phyloP scores from a whole-genome alignment of 495 filamentous ascomycete species.

The Penicillium steckii region DNA sequence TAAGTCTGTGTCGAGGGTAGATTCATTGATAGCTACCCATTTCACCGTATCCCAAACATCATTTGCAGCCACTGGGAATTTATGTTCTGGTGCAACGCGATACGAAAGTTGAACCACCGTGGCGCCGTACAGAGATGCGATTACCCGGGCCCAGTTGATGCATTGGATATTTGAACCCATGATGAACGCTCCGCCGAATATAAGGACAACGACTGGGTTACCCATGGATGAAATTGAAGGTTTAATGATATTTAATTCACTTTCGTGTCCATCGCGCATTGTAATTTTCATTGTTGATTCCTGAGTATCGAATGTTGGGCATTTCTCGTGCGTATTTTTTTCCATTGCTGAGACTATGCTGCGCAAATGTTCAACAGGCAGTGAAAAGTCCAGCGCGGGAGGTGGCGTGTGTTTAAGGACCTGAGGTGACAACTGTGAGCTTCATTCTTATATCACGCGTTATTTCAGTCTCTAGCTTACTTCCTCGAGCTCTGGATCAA shows the following conservation, averaged over 20 bases:
- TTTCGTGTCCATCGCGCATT: constrained; percentile 39
- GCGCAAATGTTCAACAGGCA: neutral
- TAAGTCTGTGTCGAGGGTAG: constrained; percentile 7
- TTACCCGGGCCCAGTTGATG: constrained; percentile 27
- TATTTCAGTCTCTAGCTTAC: constrained; percentile 20
- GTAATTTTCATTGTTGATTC: constrained; percentile 34
- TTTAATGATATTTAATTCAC: constrained; percentile 10
- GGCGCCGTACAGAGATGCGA: constrained; percentile 26
- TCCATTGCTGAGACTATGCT: constrained; percentile 1
- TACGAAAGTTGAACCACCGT: constrained; percentile 33
- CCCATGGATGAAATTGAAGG: neutral
- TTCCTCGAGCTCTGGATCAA: constrained; percentile 35
- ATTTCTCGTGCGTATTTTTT: constrained; percentile 5
- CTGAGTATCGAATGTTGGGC: constrained; percentile 16
- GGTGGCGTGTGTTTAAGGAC: neutral
- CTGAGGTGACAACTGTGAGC: neutral
- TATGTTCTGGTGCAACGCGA: constrained; percentile 45
- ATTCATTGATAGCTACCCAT: constrained; percentile 45
- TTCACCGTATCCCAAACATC: constrained; percentile 51
- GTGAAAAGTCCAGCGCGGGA: neutral
- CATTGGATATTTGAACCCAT: constrained; percentile 34
- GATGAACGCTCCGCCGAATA: constrained; percentile 44
- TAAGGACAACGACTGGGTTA: constrained; percentile 1
- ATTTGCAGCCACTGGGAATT: constrained; percentile 44
- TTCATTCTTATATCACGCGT: neutral